Evolutionary conservation across 768 basidiomycete genomes (phyloP).

Genomic region (Strobilomyces dryophilus): DNA sequence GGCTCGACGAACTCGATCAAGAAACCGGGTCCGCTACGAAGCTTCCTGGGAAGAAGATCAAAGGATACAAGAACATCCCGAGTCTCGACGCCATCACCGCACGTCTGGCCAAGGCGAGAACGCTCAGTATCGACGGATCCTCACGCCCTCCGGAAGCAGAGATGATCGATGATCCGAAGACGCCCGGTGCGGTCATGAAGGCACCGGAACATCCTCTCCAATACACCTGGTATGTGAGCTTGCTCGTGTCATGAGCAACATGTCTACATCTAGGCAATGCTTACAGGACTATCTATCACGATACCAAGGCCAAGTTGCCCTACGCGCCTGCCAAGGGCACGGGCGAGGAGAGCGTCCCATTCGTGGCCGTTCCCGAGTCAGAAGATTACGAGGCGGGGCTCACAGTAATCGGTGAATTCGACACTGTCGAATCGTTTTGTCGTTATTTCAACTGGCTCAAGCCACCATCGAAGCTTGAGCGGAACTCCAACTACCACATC

Average conservation of each 20-base stretch:
- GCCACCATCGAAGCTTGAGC: constrained; percentile 82
- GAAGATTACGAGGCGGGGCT: constrained; percentile 82
- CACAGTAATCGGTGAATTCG: constrained; percentile 83
- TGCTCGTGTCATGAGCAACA: background rate
- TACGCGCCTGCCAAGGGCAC: constrained; percentile 8
- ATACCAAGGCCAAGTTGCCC: constrained; percentile 72
- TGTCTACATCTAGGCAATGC: background rate
- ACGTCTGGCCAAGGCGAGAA: constrained; percentile 65
- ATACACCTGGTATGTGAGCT: constrained; percentile 60
- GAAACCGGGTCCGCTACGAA: constrained; percentile 38
- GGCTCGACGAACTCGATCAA: constrained; percentile 58
- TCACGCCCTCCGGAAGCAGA: constrained; percentile 72
- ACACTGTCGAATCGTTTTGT: constrained; percentile 87
- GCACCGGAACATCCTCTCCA: constrained; percentile 81
- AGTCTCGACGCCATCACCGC: constrained; percentile 82
- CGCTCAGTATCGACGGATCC: constrained; percentile 55
- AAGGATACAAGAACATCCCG: constrained; percentile 86
- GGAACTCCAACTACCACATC: constrained; percentile 91
- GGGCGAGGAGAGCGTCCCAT: constrained; percentile 27
- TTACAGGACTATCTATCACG: constrained; percentile 84
- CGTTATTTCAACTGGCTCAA: constrained; percentile 94
- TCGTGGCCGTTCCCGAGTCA: constrained; percentile 53
- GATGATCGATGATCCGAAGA: constrained; percentile 80
- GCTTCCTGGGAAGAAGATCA: constrained; percentile 35
- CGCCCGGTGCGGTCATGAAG: constrained; percentile 65